Base-by-base conservation (phyloP, 1,139 yeast genomes). In the Kodamaea plutei region DNA sequence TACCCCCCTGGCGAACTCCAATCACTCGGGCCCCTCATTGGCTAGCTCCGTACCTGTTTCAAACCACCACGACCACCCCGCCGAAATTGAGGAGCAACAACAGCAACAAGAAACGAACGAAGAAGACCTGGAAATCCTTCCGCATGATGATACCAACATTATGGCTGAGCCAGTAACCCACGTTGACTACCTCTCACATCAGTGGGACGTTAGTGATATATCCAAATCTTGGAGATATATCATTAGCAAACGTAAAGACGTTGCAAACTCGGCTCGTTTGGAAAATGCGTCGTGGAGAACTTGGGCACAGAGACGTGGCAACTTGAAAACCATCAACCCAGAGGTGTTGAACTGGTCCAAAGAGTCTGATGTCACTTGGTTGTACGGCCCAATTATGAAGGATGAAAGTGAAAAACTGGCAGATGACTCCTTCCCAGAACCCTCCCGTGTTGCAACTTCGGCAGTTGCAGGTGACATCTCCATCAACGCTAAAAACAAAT, bases 221-320 rank as follows among this genome's bases (percentile, higher is more conserved):
- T 84, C 95, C 9, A 84, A 84, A 44, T 85, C 95, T 22, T 91
- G 98, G 98, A 71, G 96, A 42, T 91, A 91, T 54, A 84, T 91
- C 39, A 89, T 87, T 28, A 64, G 79, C 41, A 80, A 84, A 47
- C 74, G 95, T 32, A 83, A 84, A 41, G 83, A 78, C 47, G 78
- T 79, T 15, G 85, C 87, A 12, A 76, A 77, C 48, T 62, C 77
- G 2, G 71, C 82, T 3, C 64, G 93, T 42, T 60, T 83, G 34
- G 91, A 83, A 52, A 83, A 83, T 53, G 91, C 91, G 1, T 73
- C 84, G 28, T 83, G 93, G 93, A 68, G 93, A 58, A 84, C 89
- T 2, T 83, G 91, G 93, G 84, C 84, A n/a, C 85, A 83, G 53
- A 73, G 83, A 26, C 68, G 84, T 45, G 70, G 76, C 35, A 69